Base-by-base conservation (phyloP, 768 basidiomycete genomes). In the Pleurotus djamor region DNA sequence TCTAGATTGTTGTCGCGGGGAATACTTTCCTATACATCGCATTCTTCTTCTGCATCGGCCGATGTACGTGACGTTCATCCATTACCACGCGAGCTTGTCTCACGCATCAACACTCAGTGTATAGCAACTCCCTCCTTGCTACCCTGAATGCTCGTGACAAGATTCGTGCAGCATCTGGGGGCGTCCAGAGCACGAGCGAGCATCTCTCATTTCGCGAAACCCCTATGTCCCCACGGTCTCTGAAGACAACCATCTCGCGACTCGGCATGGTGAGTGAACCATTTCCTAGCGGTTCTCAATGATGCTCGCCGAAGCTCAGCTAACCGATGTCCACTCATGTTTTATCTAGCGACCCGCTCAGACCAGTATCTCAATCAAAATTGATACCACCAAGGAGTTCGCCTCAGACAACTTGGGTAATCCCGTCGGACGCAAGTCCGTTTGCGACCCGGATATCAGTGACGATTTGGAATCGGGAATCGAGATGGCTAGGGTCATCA, bases 31-130 rank as follows among this genome's bases (percentile, higher is more conserved):
- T 82, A 54, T 85, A 84, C 63, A 76, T 80, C 8, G 54, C 71
- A 1, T 84, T 84, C 67, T 85, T 81, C 67, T 83, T 81, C 65
- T 78, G 75, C 63, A 75, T 83, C 59, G 81, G 83, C 5, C 75
- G 81, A 48, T 60, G 79, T 80, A 65, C 41, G 78, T 73, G 35
- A 48, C n/a, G 12, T n/a, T 34, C 49, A 33, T 5, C 28, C 10
- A 44, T 10, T 13, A 41, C 38, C 21, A 28, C 4, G 38, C 2
- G 38, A 4, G 38, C n/a, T 10, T 41, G 9, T 41, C 9, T 41
- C 38, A 54, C 34, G 48, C 35, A 41, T 13, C 32, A 16, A 32
- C 16, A 4, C 33, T 37, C 4, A 79, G 78, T 83, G 13, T 84
- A 83, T 63, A 76, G 76, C 54, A 84, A 83, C 64, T 78, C 81